A percentile compares a stretch with the other conserved stretches of the same genome.
phyloP scores from a whole-genome alignment of 768 basidiomycete genomes.

The Holtermanniella nyarrowii region DNA sequence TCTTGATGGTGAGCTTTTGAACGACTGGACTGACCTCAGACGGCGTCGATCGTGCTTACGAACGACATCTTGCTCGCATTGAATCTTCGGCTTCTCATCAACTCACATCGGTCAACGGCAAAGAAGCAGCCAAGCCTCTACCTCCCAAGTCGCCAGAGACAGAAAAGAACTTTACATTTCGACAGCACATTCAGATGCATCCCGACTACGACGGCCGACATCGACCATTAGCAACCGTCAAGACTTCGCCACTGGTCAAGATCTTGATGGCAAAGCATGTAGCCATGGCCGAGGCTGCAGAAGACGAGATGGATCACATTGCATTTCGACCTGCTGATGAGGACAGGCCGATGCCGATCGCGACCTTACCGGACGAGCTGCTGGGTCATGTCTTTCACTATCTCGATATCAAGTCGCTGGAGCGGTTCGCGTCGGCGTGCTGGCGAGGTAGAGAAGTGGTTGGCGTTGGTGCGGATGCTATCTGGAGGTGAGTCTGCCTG shows the following conservation, averaged over 20 bases:
- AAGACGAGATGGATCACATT: no score
- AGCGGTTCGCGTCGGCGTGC: slow-evolving; percentile 64
- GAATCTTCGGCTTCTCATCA: no score
- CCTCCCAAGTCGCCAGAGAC: background rate
- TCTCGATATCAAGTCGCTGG: slow-evolving; percentile 59
- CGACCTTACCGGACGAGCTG: slow-evolving; percentile 64
- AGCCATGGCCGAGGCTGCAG: slow-evolving; percentile 5
- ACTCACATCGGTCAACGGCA: no score
- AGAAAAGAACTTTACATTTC: slow-evolving; percentile 19
- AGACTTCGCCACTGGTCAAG: slow-evolving; percentile 13
- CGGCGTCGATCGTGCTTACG: slow-evolving; percentile 62
- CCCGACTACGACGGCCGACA: slow-evolving; percentile 27
- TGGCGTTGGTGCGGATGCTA: background rate
- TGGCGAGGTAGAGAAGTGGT: slow-evolving; percentile 59
- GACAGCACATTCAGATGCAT: slow-evolving; percentile 27
- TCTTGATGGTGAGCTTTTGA: slow-evolving; percentile 45
- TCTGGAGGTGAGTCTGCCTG: background rate
- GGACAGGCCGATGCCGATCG: slow-evolving; percentile 49
- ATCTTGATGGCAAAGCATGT: slow-evolving; percentile 9
- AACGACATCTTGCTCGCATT: slow-evolving; percentile 7
- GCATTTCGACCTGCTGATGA: slow-evolving; percentile 64
- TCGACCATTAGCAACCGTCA: background rate
- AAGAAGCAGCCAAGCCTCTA: background rate
- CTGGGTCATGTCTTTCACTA: slow-evolving; percentile 56
- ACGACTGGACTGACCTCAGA: slow-evolving; percentile 27